Conservation (phyloP, 495 filamentous ascomycete genomes). For the Lasiosphaeria hispida region DNA sequence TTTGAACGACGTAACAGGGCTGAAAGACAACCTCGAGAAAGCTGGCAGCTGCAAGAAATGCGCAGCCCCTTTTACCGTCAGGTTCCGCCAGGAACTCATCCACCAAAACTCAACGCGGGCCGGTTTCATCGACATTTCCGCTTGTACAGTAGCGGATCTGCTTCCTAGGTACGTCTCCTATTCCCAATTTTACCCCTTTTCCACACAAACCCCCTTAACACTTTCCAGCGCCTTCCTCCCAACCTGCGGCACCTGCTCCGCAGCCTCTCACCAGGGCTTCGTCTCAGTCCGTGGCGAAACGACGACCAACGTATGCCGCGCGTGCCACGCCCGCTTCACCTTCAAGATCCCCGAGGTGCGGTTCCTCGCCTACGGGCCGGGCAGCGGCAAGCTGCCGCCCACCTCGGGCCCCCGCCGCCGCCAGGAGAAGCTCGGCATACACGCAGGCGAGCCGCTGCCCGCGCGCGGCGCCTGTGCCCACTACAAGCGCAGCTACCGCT, state of each 20-base stretch:
- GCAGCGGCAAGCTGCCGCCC: slow-evolving; percentile 38
- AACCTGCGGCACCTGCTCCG: slow-evolving; percentile 79
- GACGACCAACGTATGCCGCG: slow-evolving; percentile 71
- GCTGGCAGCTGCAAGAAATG: slow-evolving; percentile 71
- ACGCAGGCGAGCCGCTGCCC: slow-evolving; percentile 76
- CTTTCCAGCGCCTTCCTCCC: slow-evolving; percentile 69
- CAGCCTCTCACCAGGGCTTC: slow-evolving; percentile 59
- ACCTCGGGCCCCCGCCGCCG: slow-evolving; percentile 50
- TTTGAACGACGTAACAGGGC: slow-evolving; percentile 64
- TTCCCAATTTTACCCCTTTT: not conserved
- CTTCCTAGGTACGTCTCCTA: slow-evolving; percentile 60
- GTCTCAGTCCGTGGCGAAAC: slow-evolving; percentile 72
- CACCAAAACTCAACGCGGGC: slow-evolving; percentile 74
- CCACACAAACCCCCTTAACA: slow-evolving; percentile 2
- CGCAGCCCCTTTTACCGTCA: slow-evolving; percentile 62
- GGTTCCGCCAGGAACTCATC: slow-evolving; percentile 71
- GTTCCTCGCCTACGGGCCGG: slow-evolving; percentile 68
- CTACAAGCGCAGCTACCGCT: slow-evolving; percentile 76
- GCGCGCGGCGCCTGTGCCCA: slow-evolving; percentile 72
- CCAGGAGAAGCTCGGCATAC: slow-evolving; percentile 75
- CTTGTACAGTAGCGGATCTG: slow-evolving; percentile 76
- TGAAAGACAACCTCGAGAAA: slow-evolving; percentile 50
- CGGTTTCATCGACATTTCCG: slow-evolving; percentile 79
- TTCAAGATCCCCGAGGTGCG: slow-evolving; percentile 79
- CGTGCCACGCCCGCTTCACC: slow-evolving; percentile 81